These are phyloP conservation scores for Penicillium canescens DNA, from an alignment of 495 filamentous ascomycete genomes.

Conservation along the genomic window DNA sequence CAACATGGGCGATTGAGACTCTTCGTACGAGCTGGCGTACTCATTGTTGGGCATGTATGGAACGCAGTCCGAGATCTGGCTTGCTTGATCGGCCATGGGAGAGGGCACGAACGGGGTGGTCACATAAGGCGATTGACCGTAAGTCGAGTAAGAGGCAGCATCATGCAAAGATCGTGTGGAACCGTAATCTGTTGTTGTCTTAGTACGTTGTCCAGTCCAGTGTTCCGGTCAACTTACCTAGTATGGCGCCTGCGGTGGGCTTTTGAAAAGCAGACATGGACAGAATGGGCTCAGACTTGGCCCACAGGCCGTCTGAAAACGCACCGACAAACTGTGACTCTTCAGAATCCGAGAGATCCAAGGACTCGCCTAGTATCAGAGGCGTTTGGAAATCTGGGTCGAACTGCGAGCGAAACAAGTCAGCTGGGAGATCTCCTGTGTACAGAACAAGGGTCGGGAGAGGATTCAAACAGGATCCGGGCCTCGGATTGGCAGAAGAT, in stretches of 20 bases:
- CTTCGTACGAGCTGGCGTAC: constrained; percentile 49
- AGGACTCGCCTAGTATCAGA: constrained; percentile 53
- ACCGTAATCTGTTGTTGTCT: constrained; percentile 38
- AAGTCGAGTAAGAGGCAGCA: constrained; percentile 44
- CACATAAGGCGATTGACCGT: constrained; percentile 46
- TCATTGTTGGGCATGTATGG: constrained; percentile 43
- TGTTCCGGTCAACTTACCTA: constrained; percentile 35
- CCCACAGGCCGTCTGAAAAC: constrained; percentile 51
- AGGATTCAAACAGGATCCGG: constrained; percentile 21
- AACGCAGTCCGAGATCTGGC: constrained; percentile 47
- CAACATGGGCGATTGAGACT: constrained; percentile 41
- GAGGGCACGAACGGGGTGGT: constrained; percentile 46
- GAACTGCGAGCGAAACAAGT: constrained; percentile 31
- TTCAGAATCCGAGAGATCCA: constrained; percentile 53
- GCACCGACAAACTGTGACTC: constrained; percentile 47
- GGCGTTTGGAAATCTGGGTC: constrained; percentile 52
- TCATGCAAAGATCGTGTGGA: constrained; percentile 46
- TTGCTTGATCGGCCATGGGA: constrained; percentile 46
- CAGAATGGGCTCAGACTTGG: constrained; percentile 53
- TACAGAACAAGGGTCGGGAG: constrained; percentile 3
- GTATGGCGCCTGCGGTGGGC: constrained; percentile 37
- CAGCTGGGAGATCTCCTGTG: constrained; percentile 19
- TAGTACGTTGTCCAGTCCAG: constrained; percentile 1
- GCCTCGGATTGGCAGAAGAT: constrained; percentile 17
- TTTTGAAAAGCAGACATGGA: constrained; percentile 57